Conservation (phyloP, 371 early-diverging fungal species). For the Zychaea mexicana region DNA sequence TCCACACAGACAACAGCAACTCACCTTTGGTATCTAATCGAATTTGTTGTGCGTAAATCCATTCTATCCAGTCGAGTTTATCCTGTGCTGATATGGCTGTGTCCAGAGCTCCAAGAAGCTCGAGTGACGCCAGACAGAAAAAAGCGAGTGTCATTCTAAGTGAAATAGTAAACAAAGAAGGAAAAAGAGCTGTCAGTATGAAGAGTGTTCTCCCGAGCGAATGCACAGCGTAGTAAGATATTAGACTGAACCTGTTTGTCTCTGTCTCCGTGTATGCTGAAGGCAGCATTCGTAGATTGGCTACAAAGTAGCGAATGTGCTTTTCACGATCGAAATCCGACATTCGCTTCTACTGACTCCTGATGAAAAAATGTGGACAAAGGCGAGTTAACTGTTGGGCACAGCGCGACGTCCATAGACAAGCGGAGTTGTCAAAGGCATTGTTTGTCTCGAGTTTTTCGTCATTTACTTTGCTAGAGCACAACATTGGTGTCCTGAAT, state of each 20-base stretch:
- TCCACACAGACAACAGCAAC: background rate
- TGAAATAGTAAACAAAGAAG: background rate
- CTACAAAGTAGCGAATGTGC: constrained; percentile 75
- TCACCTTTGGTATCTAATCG: background rate
- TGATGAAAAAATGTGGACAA: too few relatives aligned
- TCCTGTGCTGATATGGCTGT: constrained; percentile 48
- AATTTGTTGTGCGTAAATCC: constrained; percentile 96
- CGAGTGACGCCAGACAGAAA: constrained; percentile 81
- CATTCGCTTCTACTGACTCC: too few relatives aligned
- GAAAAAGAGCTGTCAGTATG: background rate
- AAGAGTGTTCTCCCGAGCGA: too few relatives aligned
- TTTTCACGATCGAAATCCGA: constrained; percentile 34
- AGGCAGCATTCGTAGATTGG: constrained; percentile 76
- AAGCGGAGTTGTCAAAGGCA: too few relatives aligned
- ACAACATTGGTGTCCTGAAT: too few relatives aligned
- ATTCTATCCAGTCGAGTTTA: constrained; percentile 81
- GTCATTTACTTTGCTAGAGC: too few relatives aligned
- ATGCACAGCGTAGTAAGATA: background rate
- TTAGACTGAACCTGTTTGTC: constrained; percentile 73
- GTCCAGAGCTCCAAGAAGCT: constrained; percentile 74
- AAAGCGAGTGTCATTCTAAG: constrained; percentile 84
- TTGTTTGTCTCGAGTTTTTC: too few relatives aligned
- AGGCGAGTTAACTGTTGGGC: too few relatives aligned
- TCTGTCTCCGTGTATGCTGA: constrained; percentile 72
- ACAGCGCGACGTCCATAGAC: too few relatives aligned